Base-by-base conservation (phyloP, 164 flowering plant genomes). In the Echeveria elegans region DNA sequence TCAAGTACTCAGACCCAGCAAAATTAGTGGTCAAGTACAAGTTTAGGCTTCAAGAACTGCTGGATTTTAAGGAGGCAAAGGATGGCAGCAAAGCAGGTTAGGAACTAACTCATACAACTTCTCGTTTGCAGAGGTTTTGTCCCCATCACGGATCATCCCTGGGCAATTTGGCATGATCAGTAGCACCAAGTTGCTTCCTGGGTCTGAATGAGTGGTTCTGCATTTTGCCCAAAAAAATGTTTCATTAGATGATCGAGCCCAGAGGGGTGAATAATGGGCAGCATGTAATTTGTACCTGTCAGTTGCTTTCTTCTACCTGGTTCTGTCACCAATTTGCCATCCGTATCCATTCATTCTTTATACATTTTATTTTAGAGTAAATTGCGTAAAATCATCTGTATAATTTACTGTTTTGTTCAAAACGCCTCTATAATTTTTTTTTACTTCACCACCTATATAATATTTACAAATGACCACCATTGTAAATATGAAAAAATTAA, bases 71-170 rank as follows among this genome's bases (percentile, higher is more conserved):
- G 97, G 98, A 16, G 70, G 89, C 68, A 75, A 74, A 61, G 98
- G 98, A 7, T 93, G 98, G 98, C 36, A 82, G 37, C 96, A 90
- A 74, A 90, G 98, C 63, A 85, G 90, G n/a, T 70, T 93, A 72
- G 96, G 96, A 36, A 73, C 85, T 56, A 97, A 93, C 68, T 76
- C 96, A 0, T 86, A 86, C 70, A 89, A 86, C 47, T 45, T 88
- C 15, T 80, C 91, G 10, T 65, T 85, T 58, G 86, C 88, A 2
- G 83, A 89, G 83, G 78, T 90, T 48, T 11, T 90, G 11, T 87
- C 94, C 34, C 96, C 97, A 67, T 83, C 96, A 9, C 74, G 83
- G n/a, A 70, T 89, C 70, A 85, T 90, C 68, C 83, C 96, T 41
- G 78, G 81, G 66, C 80, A 85, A 23, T 71, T 86, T 47, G 91